These are phyloP conservation scores for Linnemannia zychae DNA, from an alignment of 192 early-diverging fungal species.

Conservation along the genomic window DNA sequence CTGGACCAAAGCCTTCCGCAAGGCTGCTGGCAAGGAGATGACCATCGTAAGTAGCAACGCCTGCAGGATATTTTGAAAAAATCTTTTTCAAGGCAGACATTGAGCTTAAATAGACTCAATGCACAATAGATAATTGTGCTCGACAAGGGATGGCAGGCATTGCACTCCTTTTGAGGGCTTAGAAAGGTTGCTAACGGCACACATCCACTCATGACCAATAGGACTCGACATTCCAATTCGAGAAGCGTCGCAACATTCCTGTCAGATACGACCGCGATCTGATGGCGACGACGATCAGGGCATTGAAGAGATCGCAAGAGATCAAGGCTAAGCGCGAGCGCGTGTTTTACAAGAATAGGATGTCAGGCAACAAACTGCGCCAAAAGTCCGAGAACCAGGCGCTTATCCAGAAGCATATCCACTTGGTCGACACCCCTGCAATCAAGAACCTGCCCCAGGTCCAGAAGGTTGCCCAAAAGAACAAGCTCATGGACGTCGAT, in stretches of 20 bases:
- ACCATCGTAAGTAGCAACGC: slow-evolving; percentile 80
- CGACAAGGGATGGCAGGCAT: not conserved
- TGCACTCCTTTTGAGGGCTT: too few species aligned
- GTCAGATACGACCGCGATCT: slow-evolving; percentile 97
- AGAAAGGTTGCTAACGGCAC: not conserved
- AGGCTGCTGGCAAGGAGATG: slow-evolving; percentile 99
- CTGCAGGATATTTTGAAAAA: not conserved
- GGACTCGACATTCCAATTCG: slow-evolving; percentile 98
- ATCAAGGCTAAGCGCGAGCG: slow-evolving; percentile 94
- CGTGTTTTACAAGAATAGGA: slow-evolving; percentile 93
- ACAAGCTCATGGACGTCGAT: slow-evolving; percentile 76
- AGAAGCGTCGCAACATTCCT: slow-evolving; percentile 98
- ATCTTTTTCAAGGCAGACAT: not conserved
- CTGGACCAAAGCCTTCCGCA: slow-evolving; percentile 99
- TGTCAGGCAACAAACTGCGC: slow-evolving; percentile 88
- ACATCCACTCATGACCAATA: slow-evolving; percentile 31
- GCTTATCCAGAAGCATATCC: slow-evolving; percentile 88
- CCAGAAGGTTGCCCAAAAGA: slow-evolving; percentile 68
- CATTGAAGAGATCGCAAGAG: slow-evolving; percentile 97
- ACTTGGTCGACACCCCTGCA: slow-evolving; percentile 78
- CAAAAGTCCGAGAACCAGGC: slow-evolving; percentile 82
- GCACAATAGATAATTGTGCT: not conserved
- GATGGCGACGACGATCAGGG: slow-evolving; percentile 97
- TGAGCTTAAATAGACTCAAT: not conserved
- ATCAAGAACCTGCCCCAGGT: slow-evolving; percentile 75